Evolutionary conservation across 176 grass and related monocot species (phyloP), one percentile per base, ranked within the genome.

Genomic region (Lolium multiflorum): DNA sequence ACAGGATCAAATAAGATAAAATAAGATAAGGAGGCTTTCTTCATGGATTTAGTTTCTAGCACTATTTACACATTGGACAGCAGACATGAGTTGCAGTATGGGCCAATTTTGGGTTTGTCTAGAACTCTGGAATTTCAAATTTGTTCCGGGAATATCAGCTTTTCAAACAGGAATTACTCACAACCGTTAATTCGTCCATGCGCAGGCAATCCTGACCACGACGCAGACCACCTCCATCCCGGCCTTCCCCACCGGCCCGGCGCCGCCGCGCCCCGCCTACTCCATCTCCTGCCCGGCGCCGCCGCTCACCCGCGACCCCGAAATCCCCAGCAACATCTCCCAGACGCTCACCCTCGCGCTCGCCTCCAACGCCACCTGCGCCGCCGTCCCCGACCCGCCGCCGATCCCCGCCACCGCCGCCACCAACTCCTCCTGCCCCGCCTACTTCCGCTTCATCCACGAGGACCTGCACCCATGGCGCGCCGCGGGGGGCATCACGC

Each of bases 381-480:
- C 71, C 54, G 26, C 81, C 54, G 35, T 77, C 17, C 69, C 84
- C 1, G 81, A 71, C 18, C 76, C 83, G 0, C 67, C 72, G 31
- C 68, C 87, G 14, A 76, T 76, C 0, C 61, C 91, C 13, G n/a
- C 76, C 18, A 43, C 62, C 74, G 14, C 65, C 64, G 6, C 65
- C 11, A 37, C 70, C 71, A 90, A 75, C 63, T 81, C 88, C 70
- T 54, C 87, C 65, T 97, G 92, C 83, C 95, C 95, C 2, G 57
- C 90, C 59, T 95, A 93, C 87, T 98, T 98, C 82, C 93, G 89
- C 22, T 95, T 85, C 89, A 94, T 98, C 80, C 85, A 98, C 35
- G 91, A 98, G 63, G 93, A 98, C 76, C 90, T 98, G 20, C 93
- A 84, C 71, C 91, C 93, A 84, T 98, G 96, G 96, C 90, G 91